Conservation (phyloP, 768 basidiomycete species). For the Exidia glandulosa region DNA sequence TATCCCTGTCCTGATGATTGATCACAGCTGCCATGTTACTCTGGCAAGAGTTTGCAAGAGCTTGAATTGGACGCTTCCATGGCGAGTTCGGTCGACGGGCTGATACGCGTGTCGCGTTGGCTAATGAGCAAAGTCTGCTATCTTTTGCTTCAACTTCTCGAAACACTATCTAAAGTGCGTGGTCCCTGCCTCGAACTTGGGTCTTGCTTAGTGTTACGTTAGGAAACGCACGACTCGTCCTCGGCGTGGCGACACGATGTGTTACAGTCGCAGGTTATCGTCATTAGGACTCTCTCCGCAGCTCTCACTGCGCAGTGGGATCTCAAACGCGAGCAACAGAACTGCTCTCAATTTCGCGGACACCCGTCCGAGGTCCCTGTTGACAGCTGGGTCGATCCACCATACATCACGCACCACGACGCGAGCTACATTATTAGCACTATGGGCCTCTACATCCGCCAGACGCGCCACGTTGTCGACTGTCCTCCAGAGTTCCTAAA, state of each 20-base stretch:
- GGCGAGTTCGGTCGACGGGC: constrained; percentile 62
- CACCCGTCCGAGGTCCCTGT: constrained; percentile 13
- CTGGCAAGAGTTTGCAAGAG: constrained; percentile 59
- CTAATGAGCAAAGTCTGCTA: constrained; percentile 72
- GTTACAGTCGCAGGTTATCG: constrained; percentile 76
- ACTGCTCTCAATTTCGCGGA: constrained; percentile 17
- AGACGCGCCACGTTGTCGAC: constrained; percentile 47
- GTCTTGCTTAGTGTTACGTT: no score
- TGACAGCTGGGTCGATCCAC: constrained; percentile 48
- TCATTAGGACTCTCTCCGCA: constrained; percentile 70
- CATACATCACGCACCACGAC: constrained; percentile 69
- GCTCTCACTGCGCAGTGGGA: constrained; percentile 73
- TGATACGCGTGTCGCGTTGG: constrained; percentile 69
- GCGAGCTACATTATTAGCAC: constrained; percentile 74
- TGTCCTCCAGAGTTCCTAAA: constrained; percentile 48
- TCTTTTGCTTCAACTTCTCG: constrained; percentile 65
- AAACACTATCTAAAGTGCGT: constrained; percentile 65
- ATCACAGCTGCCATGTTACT: constrained; percentile 76
- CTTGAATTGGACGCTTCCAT: constrained; percentile 70
- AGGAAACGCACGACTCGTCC: constrained; percentile 41
- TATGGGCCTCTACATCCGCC: constrained; percentile 74
- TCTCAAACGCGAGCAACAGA: constrained; percentile 31
- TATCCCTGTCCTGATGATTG: no score
- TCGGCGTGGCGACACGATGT: constrained; percentile 53
- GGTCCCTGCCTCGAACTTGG: background rate